A percentile compares a stretch with the other conserved stretches of the same genome.
These are phyloP conservation scores for Boletus huronensis DNA, from an alignment of 768 basidiomycete genomes.

Conservation along the genomic window DNA sequence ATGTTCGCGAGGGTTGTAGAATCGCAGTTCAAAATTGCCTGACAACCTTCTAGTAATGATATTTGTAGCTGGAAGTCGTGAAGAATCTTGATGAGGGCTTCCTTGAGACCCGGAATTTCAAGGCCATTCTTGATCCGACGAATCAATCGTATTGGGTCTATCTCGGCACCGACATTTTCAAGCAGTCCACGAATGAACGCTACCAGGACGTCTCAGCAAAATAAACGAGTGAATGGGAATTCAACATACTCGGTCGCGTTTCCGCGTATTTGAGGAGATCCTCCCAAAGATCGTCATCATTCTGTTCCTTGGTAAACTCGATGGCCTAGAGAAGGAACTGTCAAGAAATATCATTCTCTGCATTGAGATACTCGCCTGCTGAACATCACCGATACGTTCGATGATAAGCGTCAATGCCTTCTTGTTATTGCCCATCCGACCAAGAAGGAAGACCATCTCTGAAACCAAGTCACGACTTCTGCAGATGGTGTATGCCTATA, in stretches of 20 bases:
- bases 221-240: not conserved
- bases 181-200: conserved; percentile 93
- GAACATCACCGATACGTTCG: conserved; percentile 88
- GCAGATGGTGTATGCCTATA: conserved; percentile 83
- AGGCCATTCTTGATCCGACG: conserved; percentile 93
- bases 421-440: conserved; percentile 97
- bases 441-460: conserved; percentile 97
- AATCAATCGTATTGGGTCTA: conserved; percentile 91
- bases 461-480: conserved; percentile 81
- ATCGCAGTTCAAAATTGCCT: conserved; percentile 82
- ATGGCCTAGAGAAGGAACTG: conserved; percentile 60
- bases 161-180: conserved; percentile 95
- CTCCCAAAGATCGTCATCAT: conserved; percentile 97
- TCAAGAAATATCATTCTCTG: not conserved
- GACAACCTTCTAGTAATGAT: conserved; percentile 89
- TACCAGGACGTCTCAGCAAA: conserved; percentile 25
- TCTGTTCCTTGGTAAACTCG: conserved; percentile 96
- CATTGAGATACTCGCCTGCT: conserved; percentile 52
- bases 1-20: conserved; percentile 64
- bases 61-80: conserved; percentile 96
- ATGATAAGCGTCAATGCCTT: conserved; percentile 92
- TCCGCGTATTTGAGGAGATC: conserved; percentile 93
- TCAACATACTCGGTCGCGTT: conserved; percentile 71
- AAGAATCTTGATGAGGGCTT: conserved; percentile 92
- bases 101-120: conserved; percentile 93